These are phyloP conservation scores for Mortierella sp. DNA, from an alignment of 371 early-diverging fungal species.

Conservation along the genomic window DNA sequence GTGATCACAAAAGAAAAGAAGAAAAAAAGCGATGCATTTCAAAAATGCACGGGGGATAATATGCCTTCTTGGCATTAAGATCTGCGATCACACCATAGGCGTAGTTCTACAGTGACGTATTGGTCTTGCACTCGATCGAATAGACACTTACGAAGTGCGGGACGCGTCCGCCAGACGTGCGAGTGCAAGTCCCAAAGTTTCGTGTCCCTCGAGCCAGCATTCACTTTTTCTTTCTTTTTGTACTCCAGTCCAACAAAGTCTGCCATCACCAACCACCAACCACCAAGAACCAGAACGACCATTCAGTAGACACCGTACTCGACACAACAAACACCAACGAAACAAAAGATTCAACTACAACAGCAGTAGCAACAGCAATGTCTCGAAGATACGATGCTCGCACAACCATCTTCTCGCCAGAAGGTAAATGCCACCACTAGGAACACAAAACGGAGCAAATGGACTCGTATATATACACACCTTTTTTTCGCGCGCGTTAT, in stretches of 20 bases:
- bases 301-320: background rate
- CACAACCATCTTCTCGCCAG: conserved; percentile 98
- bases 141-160: background rate
- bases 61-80: background rate
- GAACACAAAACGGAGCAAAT: background rate
- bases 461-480: background rate
- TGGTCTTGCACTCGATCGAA: background rate
- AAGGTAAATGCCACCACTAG: conserved; percentile 74
- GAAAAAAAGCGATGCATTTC: background rate
- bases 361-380: conserved; percentile 62
- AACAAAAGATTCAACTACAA: background rate
- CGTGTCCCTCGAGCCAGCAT: background rate
- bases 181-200: background rate
- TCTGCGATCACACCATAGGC: background rate
- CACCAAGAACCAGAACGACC: conserved; percentile 7
- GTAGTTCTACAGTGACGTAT: background rate
- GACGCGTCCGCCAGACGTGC: conserved; percentile 14
- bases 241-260: too few relatives aligned
- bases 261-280: too few relatives aligned
- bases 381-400: conserved; percentile 97
- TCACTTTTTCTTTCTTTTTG: background rate
- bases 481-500: too few relatives aligned
- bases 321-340: background rate
- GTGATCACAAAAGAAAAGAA: background rate
- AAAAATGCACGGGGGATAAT: too few relatives aligned